A percentile compares a stretch with the other conserved stretches of the same genome.
Evolutionary conservation across 108 stramenopile species (phyloP).

Genomic region (Cyclotella baltica): DNA sequence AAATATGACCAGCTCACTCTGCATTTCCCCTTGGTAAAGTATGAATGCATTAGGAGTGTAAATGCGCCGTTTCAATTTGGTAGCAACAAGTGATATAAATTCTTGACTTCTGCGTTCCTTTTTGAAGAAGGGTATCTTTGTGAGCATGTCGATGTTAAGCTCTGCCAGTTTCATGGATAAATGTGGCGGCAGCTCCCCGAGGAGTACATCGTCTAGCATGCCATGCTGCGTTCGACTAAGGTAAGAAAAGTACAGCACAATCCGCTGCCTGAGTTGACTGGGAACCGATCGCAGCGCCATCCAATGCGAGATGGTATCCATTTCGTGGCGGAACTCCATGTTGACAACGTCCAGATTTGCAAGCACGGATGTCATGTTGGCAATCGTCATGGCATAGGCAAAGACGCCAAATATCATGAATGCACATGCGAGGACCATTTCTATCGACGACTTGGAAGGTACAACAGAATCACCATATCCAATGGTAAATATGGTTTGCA

Average conservation of each 20-base stretch:
- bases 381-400: conserved; percentile 58
- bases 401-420: conserved; percentile 60
- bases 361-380: conserved; percentile 70
- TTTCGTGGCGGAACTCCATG: conserved; percentile 62
- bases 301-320: conserved; percentile 51
- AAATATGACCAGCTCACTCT: conserved; percentile 53
- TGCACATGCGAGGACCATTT: conserved; percentile 51
- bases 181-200: conserved; percentile 47
- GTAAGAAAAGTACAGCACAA: conserved; percentile 54
- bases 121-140: conserved; percentile 56
- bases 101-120: conserved; percentile 22
- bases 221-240: conserved; percentile 55
- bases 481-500: conserved; percentile 70
- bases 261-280: conserved; percentile 32
- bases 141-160: conserved; percentile 24
- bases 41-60: conserved; percentile 51
- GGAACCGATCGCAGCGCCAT: conserved; percentile 50
- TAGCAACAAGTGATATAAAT: conserved; percentile 32
- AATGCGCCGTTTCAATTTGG: conserved; percentile 38
- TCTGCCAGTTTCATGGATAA: conserved; percentile 40
- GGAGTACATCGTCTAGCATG: conserved; percentile 54
- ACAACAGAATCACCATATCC: conserved; percentile 65
- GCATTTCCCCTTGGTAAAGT: conserved; percentile 44
- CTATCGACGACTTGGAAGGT: conserved; percentile 47
- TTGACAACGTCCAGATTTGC: conserved; percentile 61